Percentiles rank a stretch among this genome's conserved stretches.
These are phyloP conservation scores for Sarcomyxa edulis DNA, from an alignment of 768 basidiomycete genomes.

Conservation along the genomic window DNA sequence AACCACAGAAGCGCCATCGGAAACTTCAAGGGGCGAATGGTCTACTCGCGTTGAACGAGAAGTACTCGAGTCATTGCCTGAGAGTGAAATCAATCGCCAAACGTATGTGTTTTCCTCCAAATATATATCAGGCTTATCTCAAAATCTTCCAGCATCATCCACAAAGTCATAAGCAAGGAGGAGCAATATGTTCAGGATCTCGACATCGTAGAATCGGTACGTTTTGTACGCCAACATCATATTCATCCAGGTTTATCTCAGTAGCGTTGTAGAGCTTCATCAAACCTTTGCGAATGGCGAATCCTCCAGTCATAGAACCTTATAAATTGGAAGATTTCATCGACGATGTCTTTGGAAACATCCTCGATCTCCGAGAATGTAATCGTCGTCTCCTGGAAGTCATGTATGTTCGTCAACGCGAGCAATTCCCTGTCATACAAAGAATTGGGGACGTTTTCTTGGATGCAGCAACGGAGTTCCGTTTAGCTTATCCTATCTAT, in stretches of 20 bases:
- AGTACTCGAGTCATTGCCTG: constrained; percentile 47
- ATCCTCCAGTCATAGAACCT: constrained; percentile 39
- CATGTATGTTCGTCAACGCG: constrained; percentile 80
- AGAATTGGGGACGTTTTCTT: constrained; percentile 88
- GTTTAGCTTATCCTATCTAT: constrained; percentile 80
- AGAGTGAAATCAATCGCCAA: constrained; percentile 80
- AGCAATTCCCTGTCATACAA: constrained; percentile 78
- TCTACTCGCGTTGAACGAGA: constrained; percentile 37
- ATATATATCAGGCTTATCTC: background rate
- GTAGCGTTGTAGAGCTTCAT: constrained; percentile 22
- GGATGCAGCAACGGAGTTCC: constrained; percentile 82
- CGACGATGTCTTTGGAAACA: constrained; percentile 86
- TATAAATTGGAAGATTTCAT: constrained; percentile 75
- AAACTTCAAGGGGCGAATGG: constrained; percentile 29
- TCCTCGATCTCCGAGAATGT: constrained; percentile 80
- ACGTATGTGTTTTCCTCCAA: constrained; percentile 32
- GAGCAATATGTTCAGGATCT: constrained; percentile 88
- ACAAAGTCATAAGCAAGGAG: constrained; percentile 84
- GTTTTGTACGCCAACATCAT: background rate
- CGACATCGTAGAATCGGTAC: constrained; percentile 69
- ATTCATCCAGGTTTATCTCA: background rate
- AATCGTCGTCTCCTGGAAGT: constrained; percentile 80
- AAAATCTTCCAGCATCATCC: constrained; percentile 53
- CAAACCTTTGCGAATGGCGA: constrained; percentile 40
- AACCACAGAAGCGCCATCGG: constrained; percentile 25